Evolutionary conservation across 352 stramenopile genomes (phyloP).

Genomic region (Pythium vanterpoolii): DNA sequence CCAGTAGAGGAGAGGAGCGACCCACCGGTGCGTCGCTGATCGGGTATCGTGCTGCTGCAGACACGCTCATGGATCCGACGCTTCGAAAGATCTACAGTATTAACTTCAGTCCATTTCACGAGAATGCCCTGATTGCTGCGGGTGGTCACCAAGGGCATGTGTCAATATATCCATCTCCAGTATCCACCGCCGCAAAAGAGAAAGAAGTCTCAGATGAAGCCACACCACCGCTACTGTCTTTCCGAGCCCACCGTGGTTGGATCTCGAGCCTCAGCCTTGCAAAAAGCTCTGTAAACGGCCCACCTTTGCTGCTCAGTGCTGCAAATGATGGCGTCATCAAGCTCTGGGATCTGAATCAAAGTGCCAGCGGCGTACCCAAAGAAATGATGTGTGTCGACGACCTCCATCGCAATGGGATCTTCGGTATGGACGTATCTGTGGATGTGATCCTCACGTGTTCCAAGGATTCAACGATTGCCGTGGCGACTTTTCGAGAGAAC

Average conservation of each 20-base stretch:
- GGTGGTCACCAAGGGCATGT: slow-evolving; percentile 48
- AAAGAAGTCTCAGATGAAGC: no score
- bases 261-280: slow-evolving; percentile 45
- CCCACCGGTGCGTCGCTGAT: slow-evolving; percentile 8
- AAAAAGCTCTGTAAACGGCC: slow-evolving; percentile 20
- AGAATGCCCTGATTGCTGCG: slow-evolving; percentile 34
- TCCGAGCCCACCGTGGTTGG: slow-evolving; percentile 51
- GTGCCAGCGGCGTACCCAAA: slow-evolving; percentile 19
- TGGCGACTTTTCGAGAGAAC: slow-evolving; percentile 30
- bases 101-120: slow-evolving; percentile 37
- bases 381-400: slow-evolving; percentile 27
- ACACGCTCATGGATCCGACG: slow-evolving; percentile 22
- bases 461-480: slow-evolving; percentile 40
- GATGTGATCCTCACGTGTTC: slow-evolving; percentile 44
- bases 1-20: background rate
- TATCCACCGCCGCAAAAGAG: slow-evolving; percentile 7
- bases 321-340: slow-evolving; percentile 51
- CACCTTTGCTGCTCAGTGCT: slow-evolving; percentile 42
- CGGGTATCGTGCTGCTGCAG: slow-evolving; percentile 3
- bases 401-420: slow-evolving; percentile 47
- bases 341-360: slow-evolving; percentile 54
- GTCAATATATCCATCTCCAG: slow-evolving; percentile 31
- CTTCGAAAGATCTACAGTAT: slow-evolving; percentile 48
- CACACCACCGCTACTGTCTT: slow-evolving; percentile 38
- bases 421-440: slow-evolving; percentile 36